Evolutionary conservation across 768 basidiomycete genomes (phyloP).

Genomic region (Hygrophorus russula): DNA sequence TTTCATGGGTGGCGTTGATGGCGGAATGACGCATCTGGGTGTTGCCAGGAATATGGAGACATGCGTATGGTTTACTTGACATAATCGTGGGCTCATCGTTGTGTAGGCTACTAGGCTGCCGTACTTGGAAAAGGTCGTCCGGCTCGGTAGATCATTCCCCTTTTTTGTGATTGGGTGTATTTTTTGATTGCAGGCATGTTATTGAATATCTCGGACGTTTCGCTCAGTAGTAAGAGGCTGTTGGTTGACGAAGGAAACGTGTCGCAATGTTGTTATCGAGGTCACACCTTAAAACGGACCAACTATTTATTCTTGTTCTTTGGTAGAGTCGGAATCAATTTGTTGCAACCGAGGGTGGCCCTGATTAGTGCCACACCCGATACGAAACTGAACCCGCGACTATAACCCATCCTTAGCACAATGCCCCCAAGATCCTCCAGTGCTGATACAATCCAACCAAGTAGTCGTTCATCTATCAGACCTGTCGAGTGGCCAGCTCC

Average conservation of each 20-base stretch:
- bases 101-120: constrained; percentile 38
- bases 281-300: too few relatives aligned
- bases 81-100: not conserved
- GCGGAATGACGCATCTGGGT: constrained; percentile 65
- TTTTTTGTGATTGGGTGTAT: constrained; percentile 1
- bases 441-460: too few relatives aligned
- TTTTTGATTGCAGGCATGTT: constrained; percentile 22
- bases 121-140: constrained; percentile 69
- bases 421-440: too few relatives aligned
- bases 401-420: too few relatives aligned
- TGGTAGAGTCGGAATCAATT: too few relatives aligned
- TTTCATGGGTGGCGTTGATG: constrained; percentile 68
- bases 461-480: too few relatives aligned
- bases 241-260: not conserved
- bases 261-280: too few relatives aligned
- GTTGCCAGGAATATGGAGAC: constrained; percentile 75
- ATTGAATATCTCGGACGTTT: constrained; percentile 22
- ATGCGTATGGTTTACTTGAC: constrained; percentile 8
- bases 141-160: constrained; percentile 41
- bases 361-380: too few relatives aligned
- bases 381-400: too few relatives aligned
- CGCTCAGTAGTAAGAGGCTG: not conserved
- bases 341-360: too few relatives aligned
- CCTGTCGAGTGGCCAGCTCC: too few relatives aligned
- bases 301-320: too few relatives aligned